These are phyloP conservation scores for Linum tenue DNA, from an alignment of 345 rosid genomes.

Conservation along the genomic window DNA sequence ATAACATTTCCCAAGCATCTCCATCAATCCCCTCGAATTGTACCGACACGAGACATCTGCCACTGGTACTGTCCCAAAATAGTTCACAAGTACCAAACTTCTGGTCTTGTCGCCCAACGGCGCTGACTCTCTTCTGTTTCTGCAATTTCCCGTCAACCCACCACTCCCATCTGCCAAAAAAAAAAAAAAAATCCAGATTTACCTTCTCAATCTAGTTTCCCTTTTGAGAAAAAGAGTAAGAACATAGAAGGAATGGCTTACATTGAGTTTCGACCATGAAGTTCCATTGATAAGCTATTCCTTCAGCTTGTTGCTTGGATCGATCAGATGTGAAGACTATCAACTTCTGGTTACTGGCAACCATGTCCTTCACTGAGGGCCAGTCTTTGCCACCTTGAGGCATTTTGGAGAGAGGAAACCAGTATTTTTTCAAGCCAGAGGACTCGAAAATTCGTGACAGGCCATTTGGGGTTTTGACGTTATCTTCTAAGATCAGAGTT, in stretches of 20 bases:
- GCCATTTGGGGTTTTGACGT: conserved; percentile 2
- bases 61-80: not conserved
- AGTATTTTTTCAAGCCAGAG: conserved; percentile 24
- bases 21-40: not conserved
- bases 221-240: no score
- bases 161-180: conserved; percentile 1
- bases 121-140: not conserved
- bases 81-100: not conserved
- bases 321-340: conserved; percentile 42
- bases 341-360: conserved; percentile 34
- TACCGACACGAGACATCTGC: not conserved
- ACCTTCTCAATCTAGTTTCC: no score
- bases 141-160: not conserved
- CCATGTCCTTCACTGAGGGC: conserved; percentile 45
- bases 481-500: conserved; percentile 2
- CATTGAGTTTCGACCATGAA: conserved; percentile 48
- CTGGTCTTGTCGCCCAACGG: not conserved
- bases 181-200: no score
- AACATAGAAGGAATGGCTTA: conserved; percentile 7
- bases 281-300: conserved; percentile 62
- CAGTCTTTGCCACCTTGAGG: conserved; percentile 42
- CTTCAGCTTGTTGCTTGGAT: conserved; percentile 38
- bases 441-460: not conserved
- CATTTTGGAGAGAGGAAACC: conserved; percentile 48
- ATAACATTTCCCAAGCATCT: not conserved